Evolutionary conservation across 139 green algal genomes (phyloP).

Genomic region (Tetradesmus obliquus): DNA sequence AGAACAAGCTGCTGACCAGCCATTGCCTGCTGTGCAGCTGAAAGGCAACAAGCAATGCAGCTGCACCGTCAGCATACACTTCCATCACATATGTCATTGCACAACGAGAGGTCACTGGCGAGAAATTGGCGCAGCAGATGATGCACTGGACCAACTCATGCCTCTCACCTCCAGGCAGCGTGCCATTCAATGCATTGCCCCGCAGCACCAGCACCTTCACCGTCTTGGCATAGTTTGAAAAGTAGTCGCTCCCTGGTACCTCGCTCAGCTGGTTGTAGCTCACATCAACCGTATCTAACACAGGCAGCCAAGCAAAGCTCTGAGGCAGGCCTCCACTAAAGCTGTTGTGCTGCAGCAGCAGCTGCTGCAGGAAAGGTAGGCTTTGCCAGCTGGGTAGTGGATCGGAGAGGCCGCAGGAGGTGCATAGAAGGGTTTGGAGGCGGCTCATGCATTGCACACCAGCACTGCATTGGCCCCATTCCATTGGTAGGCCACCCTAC

Average conservation of each 20-base stretch:
- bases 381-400: neutral
- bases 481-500: neutral
- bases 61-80: no score
- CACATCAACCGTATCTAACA: neutral
- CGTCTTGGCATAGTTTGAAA: neutral
- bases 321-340: neutral
- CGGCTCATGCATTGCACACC: neutral
- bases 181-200: neutral
- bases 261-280: conserved; percentile 10
- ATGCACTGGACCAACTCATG: no score
- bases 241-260: neutral
- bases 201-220: neutral
- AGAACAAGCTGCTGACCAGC: no score
- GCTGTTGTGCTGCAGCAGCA: conserved; percentile 12
- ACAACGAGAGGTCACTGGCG: no score
- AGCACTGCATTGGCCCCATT: neutral
- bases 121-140: no score
- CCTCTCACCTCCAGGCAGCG: neutral
- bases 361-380: neutral
- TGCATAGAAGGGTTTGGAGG: neutral
- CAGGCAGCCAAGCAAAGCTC: neutral
- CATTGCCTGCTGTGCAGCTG: no score
- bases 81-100: no score
- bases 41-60: no score
- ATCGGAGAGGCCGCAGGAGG: neutral